Evolutionary conservation across 179 eudicot species (phyloP).

Genomic region (Spinacia oleracea): DNA sequence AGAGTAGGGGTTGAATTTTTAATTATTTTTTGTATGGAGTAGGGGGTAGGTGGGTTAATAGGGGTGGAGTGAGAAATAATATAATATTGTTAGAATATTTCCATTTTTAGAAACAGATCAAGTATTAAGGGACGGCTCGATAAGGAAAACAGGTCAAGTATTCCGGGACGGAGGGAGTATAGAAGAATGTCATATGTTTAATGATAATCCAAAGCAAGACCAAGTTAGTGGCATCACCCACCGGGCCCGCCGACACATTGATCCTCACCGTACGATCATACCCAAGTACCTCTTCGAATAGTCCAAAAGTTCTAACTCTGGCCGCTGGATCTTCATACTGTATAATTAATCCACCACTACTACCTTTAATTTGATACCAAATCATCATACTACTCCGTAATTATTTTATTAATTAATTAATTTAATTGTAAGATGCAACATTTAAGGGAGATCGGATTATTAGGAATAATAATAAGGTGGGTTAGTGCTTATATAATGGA

Average conservation of each 20-base stretch:
- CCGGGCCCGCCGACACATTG: conserved; percentile 40
- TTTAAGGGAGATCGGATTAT: conserved; percentile 6
- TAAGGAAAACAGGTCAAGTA: too few species aligned
- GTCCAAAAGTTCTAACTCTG: conserved; percentile 38
- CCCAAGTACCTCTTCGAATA: conserved; percentile 38
- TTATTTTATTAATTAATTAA: background rate
- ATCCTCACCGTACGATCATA: conserved; percentile 48
- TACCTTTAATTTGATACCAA: conserved; percentile 4
- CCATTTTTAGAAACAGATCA: too few species aligned
- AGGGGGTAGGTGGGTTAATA: too few species aligned
- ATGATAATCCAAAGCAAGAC: conserved; percentile 25
- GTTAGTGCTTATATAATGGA: conserved; percentile 31
- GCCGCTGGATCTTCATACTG: conserved; percentile 22
- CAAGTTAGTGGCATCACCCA: conserved; percentile 31
- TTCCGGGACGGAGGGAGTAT: too few species aligned
- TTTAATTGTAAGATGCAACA: conserved; percentile 5
- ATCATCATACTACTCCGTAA: background rate
- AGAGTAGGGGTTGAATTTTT: too few species aligned
- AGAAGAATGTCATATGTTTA: too few species aligned
- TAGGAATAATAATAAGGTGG: conserved; percentile 12
- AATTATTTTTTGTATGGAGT: too few species aligned
- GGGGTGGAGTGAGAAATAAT: too few species aligned
- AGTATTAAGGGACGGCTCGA: too few species aligned
- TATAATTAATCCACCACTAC: conserved; percentile 2
- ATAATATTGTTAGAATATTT: too few species aligned